phyloP scores from a whole-genome alignment of 2,329 filamentous ascomycete genomes.

The Trichoderma citrinoviride region DNA sequence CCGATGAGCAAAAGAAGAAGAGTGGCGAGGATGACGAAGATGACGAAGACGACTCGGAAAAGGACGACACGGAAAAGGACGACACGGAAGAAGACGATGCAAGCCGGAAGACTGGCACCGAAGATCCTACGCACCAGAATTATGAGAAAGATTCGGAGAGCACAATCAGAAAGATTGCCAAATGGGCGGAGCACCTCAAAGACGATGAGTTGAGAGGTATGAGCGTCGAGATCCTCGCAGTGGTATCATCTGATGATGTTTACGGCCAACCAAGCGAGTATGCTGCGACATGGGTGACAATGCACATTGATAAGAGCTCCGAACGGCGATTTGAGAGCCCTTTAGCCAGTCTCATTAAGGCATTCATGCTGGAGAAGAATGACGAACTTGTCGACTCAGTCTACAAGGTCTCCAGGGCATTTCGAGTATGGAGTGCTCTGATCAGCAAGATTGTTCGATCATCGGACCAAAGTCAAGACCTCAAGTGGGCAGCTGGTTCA shows the following conservation, averaged over 20 bases:
- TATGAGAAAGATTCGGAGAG: not conserved
- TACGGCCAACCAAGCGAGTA: conserved; percentile 1
- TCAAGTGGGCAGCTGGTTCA: not conserved
- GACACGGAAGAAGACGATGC: not conserved
- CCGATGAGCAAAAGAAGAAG: not conserved
- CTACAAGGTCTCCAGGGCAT: not conserved
- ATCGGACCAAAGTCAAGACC: not conserved
- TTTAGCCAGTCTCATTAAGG: not conserved
- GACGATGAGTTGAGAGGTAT: not conserved
- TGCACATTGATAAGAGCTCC: conserved; percentile 1
- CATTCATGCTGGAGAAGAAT: not conserved
- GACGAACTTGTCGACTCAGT: not conserved
- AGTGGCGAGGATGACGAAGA: not conserved
- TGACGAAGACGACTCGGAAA: not conserved
- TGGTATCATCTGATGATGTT: conserved; percentile 5
- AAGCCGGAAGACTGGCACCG: not conserved
- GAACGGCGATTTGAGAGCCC: not conserved
- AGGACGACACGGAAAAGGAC: not conserved
- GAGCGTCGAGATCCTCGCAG: not conserved
- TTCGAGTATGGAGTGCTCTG: conserved; percentile 4
- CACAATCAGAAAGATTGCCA: not conserved
- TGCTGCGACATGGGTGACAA: not conserved
- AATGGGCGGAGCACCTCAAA: not conserved
- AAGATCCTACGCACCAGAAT: not conserved
- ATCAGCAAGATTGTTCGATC: not conserved